These are phyloP conservation scores for Strobilomyces dryophilus DNA, from an alignment of 768 basidiomycete species.

Conservation along the genomic window DNA sequence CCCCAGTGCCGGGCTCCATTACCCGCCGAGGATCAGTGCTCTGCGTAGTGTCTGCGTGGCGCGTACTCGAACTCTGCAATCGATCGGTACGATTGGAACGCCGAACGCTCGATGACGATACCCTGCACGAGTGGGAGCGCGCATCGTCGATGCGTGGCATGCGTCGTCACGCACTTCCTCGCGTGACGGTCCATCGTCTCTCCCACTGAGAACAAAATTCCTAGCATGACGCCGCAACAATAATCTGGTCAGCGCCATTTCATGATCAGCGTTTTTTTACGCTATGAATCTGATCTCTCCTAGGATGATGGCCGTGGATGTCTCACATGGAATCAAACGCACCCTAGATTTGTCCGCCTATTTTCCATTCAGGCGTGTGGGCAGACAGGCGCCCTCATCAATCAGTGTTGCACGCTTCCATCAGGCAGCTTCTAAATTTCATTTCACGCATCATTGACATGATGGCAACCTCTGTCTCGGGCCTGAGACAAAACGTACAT, in stretches of 20 bases:
- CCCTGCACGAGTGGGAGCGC: no score
- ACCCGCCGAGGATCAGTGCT: slow-evolving; percentile 1
- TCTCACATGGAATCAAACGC: not conserved
- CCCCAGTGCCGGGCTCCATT: not conserved
- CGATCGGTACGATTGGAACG: not conserved
- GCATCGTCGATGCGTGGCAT: not conserved
- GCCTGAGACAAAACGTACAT: slow-evolving; percentile 2
- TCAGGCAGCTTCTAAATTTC: slow-evolving; percentile 15
- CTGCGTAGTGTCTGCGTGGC: not conserved
- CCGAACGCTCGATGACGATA: not conserved
- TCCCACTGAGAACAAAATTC: not conserved
- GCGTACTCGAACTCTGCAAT: not conserved
- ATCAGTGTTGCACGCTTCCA: slow-evolving; percentile 8
- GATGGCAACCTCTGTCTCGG: slow-evolving; percentile 3
- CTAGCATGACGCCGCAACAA: not conserved
- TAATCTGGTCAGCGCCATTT: slow-evolving; percentile 1
- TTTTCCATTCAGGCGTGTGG: slow-evolving; percentile 13
- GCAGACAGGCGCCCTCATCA: slow-evolving; percentile 7
- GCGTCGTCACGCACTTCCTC: not conserved
- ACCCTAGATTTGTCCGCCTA: not conserved
- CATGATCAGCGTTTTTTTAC: slow-evolving; percentile 24
- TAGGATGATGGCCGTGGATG: slow-evolving; percentile 7
- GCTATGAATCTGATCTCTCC: slow-evolving; percentile 9
- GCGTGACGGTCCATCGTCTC: not conserved
- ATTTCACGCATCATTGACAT: slow-evolving; percentile 1